Evolutionary conservation across 176 grass and related monocot genomes (phyloP), one percentile per base, ranked within the genome.

Genomic region (Alopecurus myosuroides): DNA sequence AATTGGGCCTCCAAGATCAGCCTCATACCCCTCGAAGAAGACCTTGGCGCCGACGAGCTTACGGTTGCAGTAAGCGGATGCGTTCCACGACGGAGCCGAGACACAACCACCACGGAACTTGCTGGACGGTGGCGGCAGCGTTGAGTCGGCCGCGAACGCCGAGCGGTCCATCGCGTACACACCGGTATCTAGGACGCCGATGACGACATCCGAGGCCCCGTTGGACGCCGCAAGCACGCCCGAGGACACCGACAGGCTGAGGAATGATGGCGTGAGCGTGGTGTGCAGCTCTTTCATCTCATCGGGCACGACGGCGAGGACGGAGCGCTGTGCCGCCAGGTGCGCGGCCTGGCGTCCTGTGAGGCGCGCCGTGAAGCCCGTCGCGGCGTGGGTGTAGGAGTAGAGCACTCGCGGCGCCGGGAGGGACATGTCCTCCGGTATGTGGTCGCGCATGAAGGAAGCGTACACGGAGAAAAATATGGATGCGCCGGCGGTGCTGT

Each of bases 1-100:
- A 5, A 91, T 87, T 13, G 68, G 26, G 19, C 36, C 56, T 3
- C 53, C 53, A 25, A 57, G 53, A 37, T 55, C 30, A 0, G 55
- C 45, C 56, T 71, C 28, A 34, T 66, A 77, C 4, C 77, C 86
- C 11, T 1, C 6, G 22, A 45, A 42, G 57, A 58, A 82, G 56
- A 62, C 85, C 70, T 73, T 70, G 14, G 91, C 88, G 33, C 91
- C 88, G 11, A 90, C 63, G 18, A 93, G 84, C 81, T 93, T 93
- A 22, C 80, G 63, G 81, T 85, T 93, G 75, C 88, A 92, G 40
- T 66, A 68, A 0, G 70, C 63, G 11, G 91, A 85, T 44, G 81
- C 76, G 34, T 93, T 87, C 76, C 87, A 93, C 40, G 76, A 37
- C 50, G 80, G 41, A 26, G 87, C 52, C 25, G 84, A 52, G 23